Base-by-base conservation (phyloP, 2,329 filamentous ascomycete genomes). In the Chaetomiaceae sp. region DNA sequence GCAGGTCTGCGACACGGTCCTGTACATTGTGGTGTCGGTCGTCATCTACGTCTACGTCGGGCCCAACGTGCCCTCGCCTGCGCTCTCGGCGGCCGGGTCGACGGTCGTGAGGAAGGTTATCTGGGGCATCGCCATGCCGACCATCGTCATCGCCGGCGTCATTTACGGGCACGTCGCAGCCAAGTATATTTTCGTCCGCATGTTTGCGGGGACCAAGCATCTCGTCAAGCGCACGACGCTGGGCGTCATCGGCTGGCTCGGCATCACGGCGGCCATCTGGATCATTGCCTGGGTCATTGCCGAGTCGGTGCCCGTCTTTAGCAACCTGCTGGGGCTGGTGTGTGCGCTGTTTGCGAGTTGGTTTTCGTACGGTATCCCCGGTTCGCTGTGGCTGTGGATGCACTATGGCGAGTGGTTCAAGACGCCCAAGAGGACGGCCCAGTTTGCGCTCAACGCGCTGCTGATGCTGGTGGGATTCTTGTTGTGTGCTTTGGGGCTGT, bases 1-100 rank as follows among this genome's bases (percentile, higher is more conserved):
- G 6, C 83, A 87, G 65, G 70, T 74, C 17, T 71, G 75, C 53
- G 81, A 85, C 55, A 81, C 81, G 1, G 68, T 70, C 14, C 75
- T 88, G 27, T 89, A 89, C 67, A 72, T 86, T 27, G 64, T 85
- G 40, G 80, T 83, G 1, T 82, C 83, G 6, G 73, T 83, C 11
- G 77, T 89, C 34, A 83, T 88, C 62, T 90, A 89, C 70, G 74
- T 80, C 54, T 89, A 79, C 62, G 81, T 80, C 5, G 86, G 87
- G 0, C 70, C 73, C 0, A 68, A 74, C 9, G 84, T 89, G 2
- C 73, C 76, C 1, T 84, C 81, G 1, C 87, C 87, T 0, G 86
- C 87, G 0, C 75, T 90, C 1, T 81, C 83, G 7, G 83, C 82
- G 6, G 80, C 84, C 7, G 75, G 76, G 3, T 69, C 68, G 0